These are phyloP conservation scores for Macrotyloma uniflorum DNA, from an alignment of 306 rosid genomes.

Conservation along the genomic window DNA sequence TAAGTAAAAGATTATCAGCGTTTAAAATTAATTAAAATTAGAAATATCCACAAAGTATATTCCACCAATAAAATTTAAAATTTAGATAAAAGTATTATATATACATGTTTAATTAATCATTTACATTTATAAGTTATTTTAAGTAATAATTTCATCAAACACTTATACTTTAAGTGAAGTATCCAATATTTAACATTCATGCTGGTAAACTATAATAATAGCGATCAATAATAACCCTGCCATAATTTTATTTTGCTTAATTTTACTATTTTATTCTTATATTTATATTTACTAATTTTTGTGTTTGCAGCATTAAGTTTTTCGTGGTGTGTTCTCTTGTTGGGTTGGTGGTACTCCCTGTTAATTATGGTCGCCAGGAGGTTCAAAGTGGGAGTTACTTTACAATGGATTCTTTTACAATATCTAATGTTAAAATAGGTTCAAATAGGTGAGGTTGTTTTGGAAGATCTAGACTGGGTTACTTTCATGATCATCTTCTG, in stretches of 20 bases:
- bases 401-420: conserved; percentile 75
- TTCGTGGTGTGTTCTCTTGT: conserved; percentile 70
- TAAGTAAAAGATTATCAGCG: too few relatives aligned
- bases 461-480: not conserved
- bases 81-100: too few relatives aligned
- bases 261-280: not conserved
- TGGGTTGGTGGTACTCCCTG: conserved; percentile 73
- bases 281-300: conserved; percentile 5
- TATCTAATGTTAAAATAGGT: conserved; percentile 74
- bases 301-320: conserved; percentile 68
- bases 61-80: too few relatives aligned
- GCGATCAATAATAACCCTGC: not conserved
- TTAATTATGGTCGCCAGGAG: conserved; percentile 58
- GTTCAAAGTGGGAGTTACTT: conserved; percentile 35
- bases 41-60: too few relatives aligned
- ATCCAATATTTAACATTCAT: not conserved
- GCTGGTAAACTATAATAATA: not conserved
- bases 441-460: conserved; percentile 64
- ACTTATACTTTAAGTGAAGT: not conserved
- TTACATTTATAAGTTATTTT: too few relatives aligned
- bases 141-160: too few relatives aligned
- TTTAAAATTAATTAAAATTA: too few relatives aligned
- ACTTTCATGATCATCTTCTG: not conserved
- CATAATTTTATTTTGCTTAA: not conserved
- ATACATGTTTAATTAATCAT: too few relatives aligned